phyloP scores from a whole-genome alignment of 129 eudicot genomes.

The Lonicera japonica region DNA sequence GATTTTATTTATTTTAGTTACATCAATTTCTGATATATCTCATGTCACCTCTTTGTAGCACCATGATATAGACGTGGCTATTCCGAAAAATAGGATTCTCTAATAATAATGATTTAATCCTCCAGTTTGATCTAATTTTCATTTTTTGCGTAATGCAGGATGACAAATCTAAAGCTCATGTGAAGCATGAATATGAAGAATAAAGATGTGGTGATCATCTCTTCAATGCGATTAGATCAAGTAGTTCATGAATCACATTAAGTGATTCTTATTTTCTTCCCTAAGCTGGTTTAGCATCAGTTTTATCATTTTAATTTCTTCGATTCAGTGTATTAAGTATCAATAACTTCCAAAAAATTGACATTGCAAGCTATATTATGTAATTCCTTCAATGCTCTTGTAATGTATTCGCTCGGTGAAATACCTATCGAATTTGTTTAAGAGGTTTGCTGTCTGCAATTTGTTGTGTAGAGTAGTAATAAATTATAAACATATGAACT shows the following conservation, averaged over 20 bases:
- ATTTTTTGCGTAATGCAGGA: conserved; percentile 22
- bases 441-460: too few relatives aligned
- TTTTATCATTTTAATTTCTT: not conserved
- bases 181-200: conserved; percentile 18
- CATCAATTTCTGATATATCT: too few relatives aligned
- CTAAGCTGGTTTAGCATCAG: not conserved
- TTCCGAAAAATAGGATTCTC: too few relatives aligned
- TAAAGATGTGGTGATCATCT: conserved; percentile 15
- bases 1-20: too few relatives aligned
- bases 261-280: conserved; percentile 3
- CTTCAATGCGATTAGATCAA: not conserved
- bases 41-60: too few relatives aligned
- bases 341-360: not conserved
- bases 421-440: too few relatives aligned
- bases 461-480: too few relatives aligned
- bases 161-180: conserved; percentile 14
- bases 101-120: too few relatives aligned
- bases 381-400: too few relatives aligned
- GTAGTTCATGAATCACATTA: not conserved
- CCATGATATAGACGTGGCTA: too few relatives aligned
- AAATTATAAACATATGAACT: too few relatives aligned
- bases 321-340: not conserved
- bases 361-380: not conserved
- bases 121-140: not conserved
- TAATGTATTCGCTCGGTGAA: too few relatives aligned